Base-by-base conservation (phyloP, 306 rosid genomes). In the Citrullus amarus region DNA sequence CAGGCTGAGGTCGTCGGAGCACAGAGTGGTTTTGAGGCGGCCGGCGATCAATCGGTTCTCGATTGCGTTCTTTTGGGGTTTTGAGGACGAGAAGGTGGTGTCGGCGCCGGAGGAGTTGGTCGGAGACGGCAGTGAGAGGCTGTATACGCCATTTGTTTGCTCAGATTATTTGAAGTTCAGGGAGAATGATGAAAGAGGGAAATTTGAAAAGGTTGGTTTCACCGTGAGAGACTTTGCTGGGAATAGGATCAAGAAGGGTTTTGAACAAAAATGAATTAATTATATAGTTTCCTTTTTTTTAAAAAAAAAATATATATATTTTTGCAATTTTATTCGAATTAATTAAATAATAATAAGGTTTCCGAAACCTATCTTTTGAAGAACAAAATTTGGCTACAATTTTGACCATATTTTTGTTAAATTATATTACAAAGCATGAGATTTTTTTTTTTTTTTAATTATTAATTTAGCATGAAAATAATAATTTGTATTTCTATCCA, bases 61-160 rank as follows among this genome's bases (percentile, higher is more conserved):
- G 9, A 22, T 95, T 15, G 97, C 99, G 22, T 92, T 91, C 86
- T 95, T 95, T 72, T 95, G 97, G 97, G 90, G 97, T 68, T 95
- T 92, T 85, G 93, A 88, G 81, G 92, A 89, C 81, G 89, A 88
- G 70, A 95, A 92, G 65, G 82, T 86, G 68, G 80, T 95, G 0
- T 6, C 74, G 74, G 92, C 93, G 80, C 99, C 97, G 17, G 78
- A 91, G 65, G 93, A 89, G 73, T 90, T 92, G 72, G 90, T 92
- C 51, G 93, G 96, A 11, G 89, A 89, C 38, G 97, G 80, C 17
- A 80, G 85, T 12, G 76, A 63, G 83, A 87, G 91, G 82, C 1
- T 82, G 22, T 95, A 91, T 75, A 67, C 73, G 32, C 86, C 96
- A 2, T 95, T 95, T 86, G 82, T 87, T 30, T 91, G 91, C 84